These are phyloP conservation scores for Zasmidium citrigriseum DNA, from an alignment of 2,329 filamentous ascomycete genomes.

Conservation along the genomic window DNA sequence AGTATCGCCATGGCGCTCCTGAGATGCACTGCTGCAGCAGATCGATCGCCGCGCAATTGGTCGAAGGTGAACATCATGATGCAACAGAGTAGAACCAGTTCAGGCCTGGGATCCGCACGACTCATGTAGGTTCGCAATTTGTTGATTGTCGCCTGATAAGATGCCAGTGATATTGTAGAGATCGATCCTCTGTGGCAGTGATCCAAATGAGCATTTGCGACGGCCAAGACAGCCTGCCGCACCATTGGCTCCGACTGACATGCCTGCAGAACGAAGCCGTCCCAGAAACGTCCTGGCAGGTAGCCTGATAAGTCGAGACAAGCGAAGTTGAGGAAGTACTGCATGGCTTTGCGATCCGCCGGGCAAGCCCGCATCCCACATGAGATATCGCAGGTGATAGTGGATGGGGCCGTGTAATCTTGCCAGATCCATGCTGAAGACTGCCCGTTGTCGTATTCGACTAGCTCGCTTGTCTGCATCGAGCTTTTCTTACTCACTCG, in stretches of 20 bases:
- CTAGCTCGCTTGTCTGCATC: background rate
- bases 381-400: background rate
- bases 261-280: background rate
- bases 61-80: slow-evolving; percentile 4
- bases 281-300: slow-evolving; percentile 1
- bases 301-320: slow-evolving; percentile 3
- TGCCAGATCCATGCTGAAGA: background rate
- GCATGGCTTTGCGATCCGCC: background rate
- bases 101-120: background rate
- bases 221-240: background rate
- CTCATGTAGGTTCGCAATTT: background rate
- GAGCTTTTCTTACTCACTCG: background rate
- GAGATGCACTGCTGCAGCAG: background rate
- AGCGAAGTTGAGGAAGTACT: background rate
- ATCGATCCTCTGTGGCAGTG: background rate
- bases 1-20: background rate
- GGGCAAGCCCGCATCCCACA: background rate
- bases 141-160: background rate
- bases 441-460: background rate
- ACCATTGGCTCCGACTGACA: slow-evolving; percentile 2
- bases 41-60: background rate
- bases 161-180: background rate
- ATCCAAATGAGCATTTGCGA: background rate
- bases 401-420: background rate
- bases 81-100: slow-evolving; percentile 3